Evolutionary conservation across 1,284 basidiomycete species (phyloP).

Genomic region (Ustilago loliicola): DNA sequence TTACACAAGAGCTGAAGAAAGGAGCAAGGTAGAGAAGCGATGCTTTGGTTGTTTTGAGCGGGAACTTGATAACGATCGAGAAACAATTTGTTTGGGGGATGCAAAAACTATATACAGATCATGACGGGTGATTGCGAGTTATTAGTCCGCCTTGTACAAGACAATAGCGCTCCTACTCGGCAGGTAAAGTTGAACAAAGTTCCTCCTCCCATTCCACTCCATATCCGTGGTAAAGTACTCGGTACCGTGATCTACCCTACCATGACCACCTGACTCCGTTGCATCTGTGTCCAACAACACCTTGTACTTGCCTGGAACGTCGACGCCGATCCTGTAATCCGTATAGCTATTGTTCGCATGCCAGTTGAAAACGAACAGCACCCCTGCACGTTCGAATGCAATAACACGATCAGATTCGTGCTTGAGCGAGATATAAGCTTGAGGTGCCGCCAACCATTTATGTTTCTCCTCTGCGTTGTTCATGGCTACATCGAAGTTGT

Average conservation of each 20-base stretch:
- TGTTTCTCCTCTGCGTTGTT: constrained; percentile 84
- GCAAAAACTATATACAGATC: neutral
- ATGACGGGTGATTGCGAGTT: neutral
- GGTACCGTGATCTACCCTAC: constrained; percentile 77
- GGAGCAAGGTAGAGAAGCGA: too few species aligned
- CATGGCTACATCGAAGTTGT: constrained; percentile 94
- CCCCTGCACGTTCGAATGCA: constrained; percentile 90
- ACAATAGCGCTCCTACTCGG: constrained; percentile 82
- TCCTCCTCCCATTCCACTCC: constrained; percentile 91
- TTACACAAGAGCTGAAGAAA: too few species aligned
- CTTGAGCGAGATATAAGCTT: constrained; percentile 78
- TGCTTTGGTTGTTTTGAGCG: too few species aligned
- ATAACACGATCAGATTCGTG: constrained; percentile 80
- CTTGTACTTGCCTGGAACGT: constrained; percentile 86
- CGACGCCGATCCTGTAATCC: constrained; percentile 92
- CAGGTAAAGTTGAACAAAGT: constrained; percentile 80
- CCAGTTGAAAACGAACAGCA: constrained; percentile 98
- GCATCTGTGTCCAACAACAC: constrained; percentile 84
- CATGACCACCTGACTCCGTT: constrained; percentile 87
- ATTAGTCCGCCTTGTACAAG: constrained; percentile 69
- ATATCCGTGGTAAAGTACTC: constrained; percentile 85
- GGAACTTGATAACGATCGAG: too few species aligned
- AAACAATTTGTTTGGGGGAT: too few species aligned
- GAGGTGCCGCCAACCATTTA: constrained; percentile 86
- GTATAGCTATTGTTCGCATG: constrained; percentile 87